Percentiles rank a stretch among this genome's conserved stretches.
These are phyloP conservation scores for Quercus tomentella DNA, from an alignment of 331 rosid genomes.

Conservation along the genomic window DNA sequence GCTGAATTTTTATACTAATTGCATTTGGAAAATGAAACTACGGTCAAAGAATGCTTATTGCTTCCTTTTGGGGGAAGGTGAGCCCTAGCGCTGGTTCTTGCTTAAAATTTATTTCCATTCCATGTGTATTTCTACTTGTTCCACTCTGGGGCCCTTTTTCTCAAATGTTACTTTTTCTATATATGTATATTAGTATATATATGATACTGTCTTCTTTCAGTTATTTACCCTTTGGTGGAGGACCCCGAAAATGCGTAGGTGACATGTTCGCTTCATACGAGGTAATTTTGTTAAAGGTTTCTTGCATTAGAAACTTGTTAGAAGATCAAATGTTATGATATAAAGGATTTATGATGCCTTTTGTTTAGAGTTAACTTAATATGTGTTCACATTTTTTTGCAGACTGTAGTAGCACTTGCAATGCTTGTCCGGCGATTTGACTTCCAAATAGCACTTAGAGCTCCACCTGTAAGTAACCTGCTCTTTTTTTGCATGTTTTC, in stretches of 20 bases:
- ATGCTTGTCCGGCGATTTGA: conserved; percentile 85
- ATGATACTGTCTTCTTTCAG: conserved; percentile 34
- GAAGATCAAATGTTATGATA: neutral
- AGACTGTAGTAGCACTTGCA: conserved; percentile 86
- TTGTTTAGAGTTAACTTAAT: neutral
- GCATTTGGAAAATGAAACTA: neutral
- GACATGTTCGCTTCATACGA: conserved; percentile 91
- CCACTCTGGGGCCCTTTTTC: too few relatives aligned
- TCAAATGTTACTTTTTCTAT: neutral
- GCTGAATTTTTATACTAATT: neutral
- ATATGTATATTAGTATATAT: neutral
- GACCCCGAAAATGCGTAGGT: conserved; percentile 88
- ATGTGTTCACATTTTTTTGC: conserved; percentile 20
- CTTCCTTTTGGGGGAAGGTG: neutral
- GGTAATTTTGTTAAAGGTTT: conserved; percentile 36
- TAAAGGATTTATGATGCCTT: neutral
- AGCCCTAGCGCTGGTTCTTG: neutral
- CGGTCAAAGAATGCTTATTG: neutral
- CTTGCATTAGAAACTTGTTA: conserved; percentile 3
- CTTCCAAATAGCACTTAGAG: conserved; percentile 83
- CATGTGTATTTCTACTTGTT: neutral
- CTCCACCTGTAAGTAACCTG: conserved; percentile 67
- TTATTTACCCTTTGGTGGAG: conserved; percentile 96
- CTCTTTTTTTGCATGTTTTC: neutral
- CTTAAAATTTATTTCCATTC: neutral